Conservation (phyloP, 495 filamentous ascomycete genomes). For the Poronia punctata region DNA sequence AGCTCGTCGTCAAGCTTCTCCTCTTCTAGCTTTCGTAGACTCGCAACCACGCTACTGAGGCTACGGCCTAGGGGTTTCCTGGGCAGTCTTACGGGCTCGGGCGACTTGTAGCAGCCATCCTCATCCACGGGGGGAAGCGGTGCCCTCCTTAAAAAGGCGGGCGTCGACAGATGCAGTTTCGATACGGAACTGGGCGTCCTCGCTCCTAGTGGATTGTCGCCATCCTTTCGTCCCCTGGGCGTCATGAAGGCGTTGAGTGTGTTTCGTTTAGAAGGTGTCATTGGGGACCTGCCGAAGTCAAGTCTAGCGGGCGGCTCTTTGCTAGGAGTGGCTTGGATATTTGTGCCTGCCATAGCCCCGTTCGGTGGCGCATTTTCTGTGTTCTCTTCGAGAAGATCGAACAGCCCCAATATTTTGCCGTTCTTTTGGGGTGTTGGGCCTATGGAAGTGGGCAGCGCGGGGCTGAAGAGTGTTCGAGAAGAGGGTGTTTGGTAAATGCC, state of each 20-base stretch:
- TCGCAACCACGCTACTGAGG: slow-evolving; percentile 71
- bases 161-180: slow-evolving; percentile 55
- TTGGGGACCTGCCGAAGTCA: slow-evolving; percentile 52
- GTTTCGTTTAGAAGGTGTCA: slow-evolving; percentile 54
- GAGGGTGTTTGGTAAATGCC: slow-evolving; percentile 56
- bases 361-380: slow-evolving; percentile 39
- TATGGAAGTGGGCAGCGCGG: slow-evolving; percentile 47
- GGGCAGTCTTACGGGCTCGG: slow-evolving; percentile 50
- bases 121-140: slow-evolving; percentile 38
- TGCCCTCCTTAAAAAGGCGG: slow-evolving; percentile 63
- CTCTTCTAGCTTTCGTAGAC: slow-evolving; percentile 71
- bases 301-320: slow-evolving; percentile 23
- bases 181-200: slow-evolving; percentile 44
- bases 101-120: slow-evolving; percentile 37
- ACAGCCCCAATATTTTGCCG: slow-evolving; percentile 81
- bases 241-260: slow-evolving; percentile 61
- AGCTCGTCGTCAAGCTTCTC: slow-evolving; percentile 71
- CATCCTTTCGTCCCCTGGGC: slow-evolving; percentile 40
- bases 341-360: slow-evolving; percentile 2
- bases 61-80: slow-evolving; percentile 62
- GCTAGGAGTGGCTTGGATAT: slow-evolving; percentile 32
- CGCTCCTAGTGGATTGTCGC: slow-evolving; percentile 20
- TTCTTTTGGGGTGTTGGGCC: slow-evolving; percentile 90
- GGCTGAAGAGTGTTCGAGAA: slow-evolving; percentile 54
- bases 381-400: slow-evolving; percentile 69